A percentile compares a stretch with the other conserved stretches of the same genome.
These are phyloP conservation scores for Solanum pinnatisectum DNA, from an alignment of 257 asterid genomes.

Conservation along the genomic window DNA sequence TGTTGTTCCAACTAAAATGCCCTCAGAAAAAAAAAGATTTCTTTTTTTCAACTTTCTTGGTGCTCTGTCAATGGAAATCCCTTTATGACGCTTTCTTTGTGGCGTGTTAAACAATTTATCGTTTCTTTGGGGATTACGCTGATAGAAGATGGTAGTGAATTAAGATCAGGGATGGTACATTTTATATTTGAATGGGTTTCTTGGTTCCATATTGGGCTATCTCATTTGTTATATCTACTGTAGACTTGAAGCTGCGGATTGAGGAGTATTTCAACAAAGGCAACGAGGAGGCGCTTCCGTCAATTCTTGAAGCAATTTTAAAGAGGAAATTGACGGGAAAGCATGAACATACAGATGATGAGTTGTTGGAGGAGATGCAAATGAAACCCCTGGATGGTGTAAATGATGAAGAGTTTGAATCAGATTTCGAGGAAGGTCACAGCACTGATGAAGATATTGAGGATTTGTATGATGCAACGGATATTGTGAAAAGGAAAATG, in stretches of 20 bases:
- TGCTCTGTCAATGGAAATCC: neutral
- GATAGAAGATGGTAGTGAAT: neutral
- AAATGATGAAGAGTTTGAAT: slow-evolving; percentile 46
- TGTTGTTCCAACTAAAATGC: neutral
- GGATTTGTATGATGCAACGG: slow-evolving; percentile 54
- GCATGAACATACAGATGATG: slow-evolving; percentile 72
- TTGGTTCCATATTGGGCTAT: neutral
- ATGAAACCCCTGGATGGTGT: slow-evolving; percentile 46
- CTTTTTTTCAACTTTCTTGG: neutral
- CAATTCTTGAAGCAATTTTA: slow-evolving; percentile 39
- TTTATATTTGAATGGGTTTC: neutral
- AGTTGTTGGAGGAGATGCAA: slow-evolving; percentile 42
- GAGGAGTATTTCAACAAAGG: slow-evolving; percentile 45
- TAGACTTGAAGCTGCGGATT: slow-evolving; percentile 56
- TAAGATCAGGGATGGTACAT: neutral
- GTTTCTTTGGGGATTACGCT: neutral
- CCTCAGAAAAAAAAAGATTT: neutral
- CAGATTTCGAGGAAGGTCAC: slow-evolving; percentile 48
- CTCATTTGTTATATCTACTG: neutral
- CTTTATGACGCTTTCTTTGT: neutral
- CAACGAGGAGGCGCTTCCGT: slow-evolving; percentile 59
- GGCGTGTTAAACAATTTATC: neutral
- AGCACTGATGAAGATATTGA: slow-evolving; percentile 71
- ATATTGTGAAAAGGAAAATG: slow-evolving; percentile 36
- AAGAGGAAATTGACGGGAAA: slow-evolving; percentile 39